A percentile compares a stretch with the other conserved stretches of the same genome.
Conservation (phyloP, 192 early-diverging fungal genomes). For the Coemansia asiatica region DNA sequence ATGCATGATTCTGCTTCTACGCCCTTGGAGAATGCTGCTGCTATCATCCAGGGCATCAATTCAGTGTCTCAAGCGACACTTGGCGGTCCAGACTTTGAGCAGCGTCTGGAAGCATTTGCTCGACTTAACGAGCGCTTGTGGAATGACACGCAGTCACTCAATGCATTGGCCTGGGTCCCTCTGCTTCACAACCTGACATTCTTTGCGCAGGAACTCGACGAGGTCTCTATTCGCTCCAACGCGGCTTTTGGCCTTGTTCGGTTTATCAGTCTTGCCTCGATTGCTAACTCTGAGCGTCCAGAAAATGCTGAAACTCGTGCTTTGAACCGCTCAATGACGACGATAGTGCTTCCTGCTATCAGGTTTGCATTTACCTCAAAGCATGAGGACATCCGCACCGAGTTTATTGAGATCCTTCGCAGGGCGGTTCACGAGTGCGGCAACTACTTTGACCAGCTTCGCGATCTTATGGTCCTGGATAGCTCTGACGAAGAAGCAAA, state of each 20-base stretch:
- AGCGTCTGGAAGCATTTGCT: constrained; percentile 74
- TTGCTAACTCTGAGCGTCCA: constrained; percentile 16
- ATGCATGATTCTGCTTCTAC: background rate
- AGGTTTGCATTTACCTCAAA: constrained; percentile 36
- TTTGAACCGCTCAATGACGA: constrained; percentile 17
- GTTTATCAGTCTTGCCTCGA: constrained; percentile 64
- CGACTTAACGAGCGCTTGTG: constrained; percentile 71
- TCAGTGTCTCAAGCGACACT: constrained; percentile 70
- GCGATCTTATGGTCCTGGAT: constrained; percentile 43
- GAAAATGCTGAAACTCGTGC: constrained; percentile 12
- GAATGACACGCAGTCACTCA: constrained; percentile 50
- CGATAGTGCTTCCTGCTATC: constrained; percentile 40
- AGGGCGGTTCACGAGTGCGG: constrained; percentile 39
- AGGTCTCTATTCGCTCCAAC: constrained; percentile 84
- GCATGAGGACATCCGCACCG: constrained; percentile 32
- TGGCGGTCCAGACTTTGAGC: constrained; percentile 87
- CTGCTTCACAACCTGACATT: constrained; percentile 85
- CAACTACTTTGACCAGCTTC: constrained; percentile 36
- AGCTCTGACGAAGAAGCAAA: constrained; percentile 67
- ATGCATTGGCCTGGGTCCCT: constrained; percentile 79
- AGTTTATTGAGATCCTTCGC: constrained; percentile 41
- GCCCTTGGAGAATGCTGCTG: constrained; percentile 55
- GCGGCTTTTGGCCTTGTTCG: constrained; percentile 71
- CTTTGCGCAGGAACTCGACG: constrained; percentile 78
- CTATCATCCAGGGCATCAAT: constrained; percentile 75